Conservation (phyloP, 129 eudicot genomes). For the Escallonia herrerae region DNA sequence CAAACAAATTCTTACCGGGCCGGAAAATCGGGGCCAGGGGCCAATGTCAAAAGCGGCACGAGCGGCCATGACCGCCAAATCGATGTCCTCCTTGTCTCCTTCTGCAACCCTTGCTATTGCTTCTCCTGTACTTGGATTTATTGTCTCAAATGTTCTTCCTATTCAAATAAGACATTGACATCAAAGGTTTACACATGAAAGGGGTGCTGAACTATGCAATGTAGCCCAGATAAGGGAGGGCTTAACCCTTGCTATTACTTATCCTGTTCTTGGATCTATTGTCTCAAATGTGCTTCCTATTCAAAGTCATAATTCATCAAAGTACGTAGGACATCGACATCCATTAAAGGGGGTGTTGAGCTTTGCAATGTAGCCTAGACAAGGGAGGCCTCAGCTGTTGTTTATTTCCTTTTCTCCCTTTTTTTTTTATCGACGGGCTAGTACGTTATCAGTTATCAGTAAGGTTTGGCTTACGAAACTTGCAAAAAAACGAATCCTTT, state of each 20-base stretch:
- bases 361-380: too few relatives aligned
- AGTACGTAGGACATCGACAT: too few relatives aligned
- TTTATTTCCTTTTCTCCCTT: too few relatives aligned
- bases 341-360: too few relatives aligned
- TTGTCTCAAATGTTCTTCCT: constrained; percentile 64
- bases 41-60: constrained; percentile 81
- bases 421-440: too few relatives aligned
- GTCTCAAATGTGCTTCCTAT: constrained; percentile 76
- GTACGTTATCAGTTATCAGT: too few relatives aligned
- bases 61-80: constrained; percentile 79
- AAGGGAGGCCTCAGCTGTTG: too few relatives aligned
- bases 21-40: constrained; percentile 77
- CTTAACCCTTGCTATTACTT: constrained; percentile 42
- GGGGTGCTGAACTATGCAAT: constrained; percentile 37
- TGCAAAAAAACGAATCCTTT: too few relatives aligned
- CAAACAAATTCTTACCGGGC: constrained; percentile 27
- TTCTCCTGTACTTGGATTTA: constrained; percentile 60
- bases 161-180: constrained; percentile 61
- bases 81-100: constrained; percentile 64
- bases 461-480: too few relatives aligned
- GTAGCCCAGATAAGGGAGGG: constrained; percentile 30
- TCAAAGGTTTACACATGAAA: constrained; percentile 21
- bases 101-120: constrained; percentile 46
- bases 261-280: constrained; percentile 76
- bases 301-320: too few relatives aligned